Percentiles rank a stretch among this genome's conserved stretches.
Evolutionary conservation across 106 monocot species (phyloP).

Genomic region (Acanthochlamys bracteata): DNA sequence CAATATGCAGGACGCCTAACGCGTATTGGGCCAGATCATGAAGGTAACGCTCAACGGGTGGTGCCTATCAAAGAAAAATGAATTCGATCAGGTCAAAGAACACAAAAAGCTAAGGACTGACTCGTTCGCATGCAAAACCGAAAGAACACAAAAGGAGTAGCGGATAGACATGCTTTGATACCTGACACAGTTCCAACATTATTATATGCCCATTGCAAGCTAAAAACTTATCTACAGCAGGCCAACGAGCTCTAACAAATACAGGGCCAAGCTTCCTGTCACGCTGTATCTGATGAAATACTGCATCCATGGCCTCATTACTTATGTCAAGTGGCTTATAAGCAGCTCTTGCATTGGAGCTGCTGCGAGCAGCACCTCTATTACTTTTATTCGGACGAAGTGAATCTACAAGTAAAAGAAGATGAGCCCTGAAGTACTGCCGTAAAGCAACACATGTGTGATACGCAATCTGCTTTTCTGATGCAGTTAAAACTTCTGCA

Average conservation of each 20-base stretch:
- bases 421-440: slow-evolving; percentile 86
- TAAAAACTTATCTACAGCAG: slow-evolving; percentile 77
- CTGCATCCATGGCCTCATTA: slow-evolving; percentile 88
- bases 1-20: slow-evolving; percentile 89
- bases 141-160: background rate
- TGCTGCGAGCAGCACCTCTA: slow-evolving; percentile 52
- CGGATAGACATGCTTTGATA: slow-evolving; percentile 14
- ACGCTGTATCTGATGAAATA: slow-evolving; percentile 82
- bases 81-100: background rate
- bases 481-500: slow-evolving; percentile 76
- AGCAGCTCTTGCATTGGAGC: slow-evolving; percentile 53
- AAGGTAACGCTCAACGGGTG: slow-evolving; percentile 76
- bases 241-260: slow-evolving; percentile 83
- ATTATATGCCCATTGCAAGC: slow-evolving; percentile 75
- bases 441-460: slow-evolving; percentile 84
- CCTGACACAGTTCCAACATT: slow-evolving; percentile 89
- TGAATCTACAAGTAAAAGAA: slow-evolving; percentile 84
- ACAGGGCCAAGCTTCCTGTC: slow-evolving; percentile 92
- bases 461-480: slow-evolving; percentile 90
- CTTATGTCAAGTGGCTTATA: slow-evolving; percentile 94
- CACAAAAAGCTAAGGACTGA: background rate
- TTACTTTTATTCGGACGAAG: slow-evolving; percentile 81
- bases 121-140: background rate
- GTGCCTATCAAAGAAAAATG: slow-evolving; percentile 46
- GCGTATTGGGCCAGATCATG: slow-evolving; percentile 95